These are phyloP conservation scores for Helicostylum pulchrum DNA, from an alignment of 192 early-diverging fungal genomes.

Conservation along the genomic window DNA sequence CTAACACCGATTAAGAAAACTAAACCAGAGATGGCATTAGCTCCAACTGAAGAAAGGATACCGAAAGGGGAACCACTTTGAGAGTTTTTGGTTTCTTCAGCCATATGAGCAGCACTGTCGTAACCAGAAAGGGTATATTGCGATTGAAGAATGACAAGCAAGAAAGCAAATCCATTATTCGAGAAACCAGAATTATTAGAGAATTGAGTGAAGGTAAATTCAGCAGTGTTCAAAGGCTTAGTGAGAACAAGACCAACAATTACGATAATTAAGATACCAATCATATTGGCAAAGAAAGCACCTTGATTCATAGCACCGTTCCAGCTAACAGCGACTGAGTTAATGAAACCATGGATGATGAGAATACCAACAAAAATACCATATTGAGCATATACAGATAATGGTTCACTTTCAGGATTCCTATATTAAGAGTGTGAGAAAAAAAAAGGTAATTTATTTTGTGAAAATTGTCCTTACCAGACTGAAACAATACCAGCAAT, in stretches of 20 bases:
- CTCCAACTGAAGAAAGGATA: conserved; percentile 40
- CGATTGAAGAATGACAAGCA: conserved; percentile 48
- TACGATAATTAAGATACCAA: conserved; percentile 35
- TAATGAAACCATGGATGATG: conserved; percentile 49
- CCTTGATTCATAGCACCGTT: conserved; percentile 48
- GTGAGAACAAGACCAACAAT: conserved; percentile 31
- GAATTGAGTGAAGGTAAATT: conserved; percentile 28
- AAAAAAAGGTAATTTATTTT: background rate
- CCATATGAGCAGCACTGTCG: conserved; percentile 41
- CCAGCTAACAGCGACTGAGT: conserved; percentile 42
- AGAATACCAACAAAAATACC: conserved; percentile 50
- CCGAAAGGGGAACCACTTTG: conserved; percentile 47
- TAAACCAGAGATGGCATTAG: conserved; percentile 40
- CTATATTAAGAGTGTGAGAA: conserved; percentile 12
- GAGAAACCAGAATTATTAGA: conserved; percentile 49
- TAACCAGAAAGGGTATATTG: conserved; percentile 59
- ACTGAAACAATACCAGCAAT: conserved; percentile 41
- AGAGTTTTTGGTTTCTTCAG: conserved; percentile 49
- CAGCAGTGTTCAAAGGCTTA: conserved; percentile 15
- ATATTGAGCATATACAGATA: conserved; percentile 44
- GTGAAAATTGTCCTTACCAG: conserved; percentile 13
- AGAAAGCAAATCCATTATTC: conserved; percentile 45
- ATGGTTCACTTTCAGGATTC: conserved; percentile 25
- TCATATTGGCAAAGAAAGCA: conserved; percentile 33
- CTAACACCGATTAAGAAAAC: conserved; percentile 44